Evolutionary conservation across 345 rosid genomes (phyloP), one percentile per base, ranked within the genome.

Genomic region (Eucalyptus polyanthemos): DNA sequence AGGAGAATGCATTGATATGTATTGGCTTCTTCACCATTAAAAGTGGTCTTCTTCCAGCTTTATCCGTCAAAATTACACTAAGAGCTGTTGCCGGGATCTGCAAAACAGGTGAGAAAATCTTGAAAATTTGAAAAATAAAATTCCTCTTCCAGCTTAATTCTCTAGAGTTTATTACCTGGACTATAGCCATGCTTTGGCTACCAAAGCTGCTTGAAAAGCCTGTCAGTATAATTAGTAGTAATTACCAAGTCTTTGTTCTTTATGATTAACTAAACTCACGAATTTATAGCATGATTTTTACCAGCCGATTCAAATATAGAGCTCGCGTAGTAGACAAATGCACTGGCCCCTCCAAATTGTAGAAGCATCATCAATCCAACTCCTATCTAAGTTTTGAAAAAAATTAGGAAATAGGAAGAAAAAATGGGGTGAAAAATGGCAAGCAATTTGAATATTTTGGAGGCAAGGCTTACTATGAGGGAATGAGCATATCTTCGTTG

Each of bases 291-390:
- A 10, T 40, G 47, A 76, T 87, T 87, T 60, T 47, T 89, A 94
- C 97, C 94, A 69, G 95, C 93, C 88, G 89, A 86, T 60, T 92
- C 94, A 90, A 96, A 94, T 42, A 94, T 91, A 56, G 93, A 88
- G 89, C 93, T 92, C 42, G 94, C 90, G 62, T 95, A 96, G 89
- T 76, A 94, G 14, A 93, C 89, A 86, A 96, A 50, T 21, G 91
- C 93, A 62, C 65, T 90, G 4, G 87, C 42, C 86, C 96, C 97
- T 50, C 92, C 93, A 44, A 94, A 87, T 90, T 94, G 95, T 88
- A 87, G 94, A 62, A 93, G 45, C 16, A 89, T 4, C 94, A 94
- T 94, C 86, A 95, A 21, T 21, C 96, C 97, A 62, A 94, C 81
- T 83, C 95, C 97, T 85, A 94, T 90, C 97, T 95, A 88, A 62